Percentiles rank a stretch among this genome's conserved stretches.
Evolutionary conservation across 2,329 filamentous ascomycete genomes (phyloP).

Genomic region (Pseudogymnoascus sp.): DNA sequence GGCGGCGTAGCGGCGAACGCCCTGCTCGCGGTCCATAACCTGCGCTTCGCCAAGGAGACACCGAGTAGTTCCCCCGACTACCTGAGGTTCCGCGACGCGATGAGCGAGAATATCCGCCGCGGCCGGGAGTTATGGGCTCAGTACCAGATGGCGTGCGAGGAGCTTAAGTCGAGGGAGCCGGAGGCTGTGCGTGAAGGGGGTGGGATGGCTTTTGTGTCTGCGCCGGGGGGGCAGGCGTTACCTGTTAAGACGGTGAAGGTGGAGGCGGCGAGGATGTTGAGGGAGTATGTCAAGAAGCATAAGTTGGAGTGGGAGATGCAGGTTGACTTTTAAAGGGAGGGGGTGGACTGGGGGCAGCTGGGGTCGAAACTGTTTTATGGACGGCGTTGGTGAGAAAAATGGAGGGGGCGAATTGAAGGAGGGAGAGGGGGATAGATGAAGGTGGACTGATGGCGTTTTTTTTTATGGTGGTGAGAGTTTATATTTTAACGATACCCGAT

Average conservation of each 20-base stretch:
- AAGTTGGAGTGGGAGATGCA: conserved; percentile 6
- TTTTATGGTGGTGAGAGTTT: conserved; percentile 6
- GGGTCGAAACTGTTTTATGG: background rate
- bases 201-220: background rate
- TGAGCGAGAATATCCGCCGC: conserved; percentile 2
- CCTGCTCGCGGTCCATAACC: background rate
- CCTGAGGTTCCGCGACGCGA: background rate
- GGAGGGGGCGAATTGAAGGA: background rate
- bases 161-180: background rate
- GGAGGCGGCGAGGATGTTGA: background rate
- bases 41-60: background rate
- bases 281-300: background rate
- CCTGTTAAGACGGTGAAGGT: background rate
- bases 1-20: background rate
- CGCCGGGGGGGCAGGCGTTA: background rate
- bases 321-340: background rate
- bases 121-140: background rate
- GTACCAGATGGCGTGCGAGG: background rate
- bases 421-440: background rate
- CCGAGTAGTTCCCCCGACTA: background rate
- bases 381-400: background rate
- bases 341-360: background rate
- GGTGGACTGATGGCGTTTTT: conserved; percentile 4
- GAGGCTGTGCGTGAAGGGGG: background rate
- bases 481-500: conserved; percentile 7